Percentiles rank a stretch among this genome's conserved stretches.
Conservation (phyloP, 495 filamentous ascomycete genomes). For the Sordaria brevicollis region DNA sequence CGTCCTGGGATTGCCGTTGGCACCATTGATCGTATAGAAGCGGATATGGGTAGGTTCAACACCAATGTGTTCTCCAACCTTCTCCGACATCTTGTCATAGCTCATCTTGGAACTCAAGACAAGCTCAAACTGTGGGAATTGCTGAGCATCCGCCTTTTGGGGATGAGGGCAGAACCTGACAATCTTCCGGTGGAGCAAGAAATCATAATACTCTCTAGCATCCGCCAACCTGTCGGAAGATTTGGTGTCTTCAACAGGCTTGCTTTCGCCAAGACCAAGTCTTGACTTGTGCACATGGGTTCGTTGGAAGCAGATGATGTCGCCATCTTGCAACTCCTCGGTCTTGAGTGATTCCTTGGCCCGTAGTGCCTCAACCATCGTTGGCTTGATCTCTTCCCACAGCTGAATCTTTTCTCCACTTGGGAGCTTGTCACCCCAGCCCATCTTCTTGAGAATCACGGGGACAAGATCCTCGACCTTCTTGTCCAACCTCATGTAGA, state of each 20-base stretch:
- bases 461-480: conserved; percentile 81
- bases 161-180: conserved; percentile 59
- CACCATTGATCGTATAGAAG: conserved; percentile 73
- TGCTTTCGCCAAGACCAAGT: conserved; percentile 16
- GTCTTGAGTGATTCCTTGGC: conserved; percentile 76
- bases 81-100: conserved; percentile 82
- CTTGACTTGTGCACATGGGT: conserved; percentile 36
- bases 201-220: conserved; percentile 82
- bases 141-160: conserved; percentile 28
- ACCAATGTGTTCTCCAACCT: conserved; percentile 70
- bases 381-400: conserved; percentile 97
- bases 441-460: conserved; percentile 72
- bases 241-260: conserved; percentile 20
- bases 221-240: conserved; percentile 43
- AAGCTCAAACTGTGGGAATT: conserved; percentile 54
- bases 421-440: conserved; percentile 57
- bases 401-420: conserved; percentile 49
- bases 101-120: conserved; percentile 75
- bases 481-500: conserved; percentile 78
- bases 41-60: conserved; percentile 78
- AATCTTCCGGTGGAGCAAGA: conserved; percentile 70
- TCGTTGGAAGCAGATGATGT: conserved; percentile 91
- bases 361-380: conserved; percentile 94
- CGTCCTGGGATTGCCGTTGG: conserved; percentile 60
- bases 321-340: conserved; percentile 93